Conservation (phyloP, 257 asterid species). For the Forsythia viridissima region DNA sequence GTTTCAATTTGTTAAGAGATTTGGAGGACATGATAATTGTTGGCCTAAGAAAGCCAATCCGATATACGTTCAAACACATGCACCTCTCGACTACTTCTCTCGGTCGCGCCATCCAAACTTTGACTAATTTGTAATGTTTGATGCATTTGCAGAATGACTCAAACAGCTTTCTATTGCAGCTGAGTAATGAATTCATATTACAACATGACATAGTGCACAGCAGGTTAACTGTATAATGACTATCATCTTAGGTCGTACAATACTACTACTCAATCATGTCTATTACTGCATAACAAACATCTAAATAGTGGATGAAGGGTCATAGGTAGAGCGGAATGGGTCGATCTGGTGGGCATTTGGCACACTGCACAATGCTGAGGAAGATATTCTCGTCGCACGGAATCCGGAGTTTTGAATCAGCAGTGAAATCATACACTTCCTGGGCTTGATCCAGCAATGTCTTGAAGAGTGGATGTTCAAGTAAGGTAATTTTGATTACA, state of each 20-base stretch:
- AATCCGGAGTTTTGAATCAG: conserved; percentile 40
- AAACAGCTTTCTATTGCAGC: background rate
- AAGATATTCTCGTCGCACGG: conserved; percentile 50
- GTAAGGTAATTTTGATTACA: conserved; percentile 45
- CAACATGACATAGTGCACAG: background rate
- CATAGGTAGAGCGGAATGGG: conserved; percentile 28
- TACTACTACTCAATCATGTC: background rate
- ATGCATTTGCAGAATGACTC: background rate
- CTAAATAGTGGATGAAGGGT: background rate
- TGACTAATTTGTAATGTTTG: background rate
- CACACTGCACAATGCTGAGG: conserved; percentile 39
- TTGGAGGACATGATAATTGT: no score
- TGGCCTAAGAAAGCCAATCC: no score
- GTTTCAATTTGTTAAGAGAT: no score
- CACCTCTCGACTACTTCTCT: no score
- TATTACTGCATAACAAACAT: background rate
- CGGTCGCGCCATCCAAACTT: no score
- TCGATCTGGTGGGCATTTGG: conserved; percentile 31
- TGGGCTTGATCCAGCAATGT: conserved; percentile 51
- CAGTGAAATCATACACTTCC: conserved; percentile 38
- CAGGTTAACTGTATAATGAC: background rate
- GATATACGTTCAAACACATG: no score
- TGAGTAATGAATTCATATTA: background rate
- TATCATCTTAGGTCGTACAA: background rate
- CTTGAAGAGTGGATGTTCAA: conserved; percentile 47